Evolutionary conservation across 1,139 yeast species (phyloP), one percentile per base, ranked within the genome.

Genomic region (Hemisphaericaspora lyxosophila): DNA sequence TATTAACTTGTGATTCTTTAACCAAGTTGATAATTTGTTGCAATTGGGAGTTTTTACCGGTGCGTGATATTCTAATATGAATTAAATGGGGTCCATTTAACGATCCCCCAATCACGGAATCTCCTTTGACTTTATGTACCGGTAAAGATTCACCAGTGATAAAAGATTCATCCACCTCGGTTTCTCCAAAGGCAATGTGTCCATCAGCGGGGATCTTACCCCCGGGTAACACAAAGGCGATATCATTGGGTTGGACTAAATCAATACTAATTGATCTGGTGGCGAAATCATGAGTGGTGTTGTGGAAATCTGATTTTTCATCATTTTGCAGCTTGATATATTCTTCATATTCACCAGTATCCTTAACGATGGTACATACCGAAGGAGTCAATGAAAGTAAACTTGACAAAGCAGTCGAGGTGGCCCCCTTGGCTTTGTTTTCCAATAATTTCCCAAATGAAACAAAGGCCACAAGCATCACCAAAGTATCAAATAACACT

Each of bases 191-290:
- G 2, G 84, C 62, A 16, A 94, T 79, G 7, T 71, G 55, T 26
- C 98, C 99, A 67, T 94, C 99, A 1, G 96, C 90, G 0, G 97
- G 96, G 4, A 94, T 75, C 50, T 82, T 87, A 38, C 82, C 82
- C 9, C 98, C 98, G 0, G 98, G 95, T 34, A 80, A 67, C 5
- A 92, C 75, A 28, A 87, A 72, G 0, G 89, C 84, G 30, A 86
- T 70, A 58, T 94, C 98, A 48, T 79, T 76, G 7, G 73, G 65
- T 59, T 94, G 96, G 33, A 92, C 64, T 43, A 87, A 70, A 48
- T 88, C 96, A 20, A 89, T 78, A 19, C 85, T 70, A 14, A 94
- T 75, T 8, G 54, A 45, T 40, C 58, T 49, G 0, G 68, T 61
- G 7, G 57, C 49, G 29, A 58, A 53, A 31, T 53, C 51, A 17